phyloP scores from a whole-genome alignment of 495 filamentous ascomycete genomes.

The Trichoderma virens region DNA sequence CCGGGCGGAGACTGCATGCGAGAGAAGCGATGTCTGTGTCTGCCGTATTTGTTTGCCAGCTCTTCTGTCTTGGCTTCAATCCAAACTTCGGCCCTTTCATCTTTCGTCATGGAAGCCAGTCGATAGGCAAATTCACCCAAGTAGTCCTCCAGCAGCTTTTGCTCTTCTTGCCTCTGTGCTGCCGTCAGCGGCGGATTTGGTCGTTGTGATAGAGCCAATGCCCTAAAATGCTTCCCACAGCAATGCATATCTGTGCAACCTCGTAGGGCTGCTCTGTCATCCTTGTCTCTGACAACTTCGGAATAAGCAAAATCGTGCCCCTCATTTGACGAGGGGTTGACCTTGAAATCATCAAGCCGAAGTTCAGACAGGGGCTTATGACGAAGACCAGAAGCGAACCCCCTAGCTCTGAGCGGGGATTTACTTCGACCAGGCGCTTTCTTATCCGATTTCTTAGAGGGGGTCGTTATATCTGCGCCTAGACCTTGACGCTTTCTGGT shows the following conservation, averaged over 20 bases:
- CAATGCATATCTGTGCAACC: conserved; percentile 72
- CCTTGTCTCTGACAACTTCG: conserved; percentile 65
- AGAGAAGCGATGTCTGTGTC: conserved; percentile 66
- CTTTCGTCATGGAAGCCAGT: conserved; percentile 36
- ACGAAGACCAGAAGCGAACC: conserved; percentile 31
- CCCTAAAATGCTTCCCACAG: conserved; percentile 67
- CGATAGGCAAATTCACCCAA: conserved; percentile 52
- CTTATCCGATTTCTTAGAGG: not conserved
- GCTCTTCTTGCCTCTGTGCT: conserved; percentile 35
- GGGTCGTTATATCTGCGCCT: not conserved
- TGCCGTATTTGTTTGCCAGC: conserved; percentile 65
- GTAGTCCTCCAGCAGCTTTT: conserved; percentile 54
- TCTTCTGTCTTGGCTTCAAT: conserved; percentile 58
- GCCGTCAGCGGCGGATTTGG: conserved; percentile 20
- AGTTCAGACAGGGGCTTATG: conserved; percentile 45
- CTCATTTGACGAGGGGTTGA: conserved; percentile 68
- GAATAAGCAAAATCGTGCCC: conserved; percentile 67
- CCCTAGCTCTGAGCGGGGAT: conserved; percentile 13
- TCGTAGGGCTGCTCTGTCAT: conserved; percentile 65
- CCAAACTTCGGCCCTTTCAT: conserved; percentile 50
- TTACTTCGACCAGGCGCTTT: not conserved
- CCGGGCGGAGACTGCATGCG: conserved; percentile 68
- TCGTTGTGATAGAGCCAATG: conserved; percentile 47
- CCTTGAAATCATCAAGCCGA: conserved; percentile 64
- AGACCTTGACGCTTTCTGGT: not conserved